Base-by-base conservation (phyloP, 1,139 yeast genomes). In the Suhomyces terraborum region DNA sequence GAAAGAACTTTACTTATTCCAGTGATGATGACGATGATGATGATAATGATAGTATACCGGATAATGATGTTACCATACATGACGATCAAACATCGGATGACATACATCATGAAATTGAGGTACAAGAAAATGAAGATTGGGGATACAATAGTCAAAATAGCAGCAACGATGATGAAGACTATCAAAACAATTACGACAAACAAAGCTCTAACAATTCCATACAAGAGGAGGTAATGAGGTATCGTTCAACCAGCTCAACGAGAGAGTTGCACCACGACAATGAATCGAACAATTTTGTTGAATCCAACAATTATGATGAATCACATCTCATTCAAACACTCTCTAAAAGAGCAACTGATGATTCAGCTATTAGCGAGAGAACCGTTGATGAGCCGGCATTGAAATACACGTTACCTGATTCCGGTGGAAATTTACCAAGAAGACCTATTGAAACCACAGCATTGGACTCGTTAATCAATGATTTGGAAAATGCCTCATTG, bases 401-500 rank as follows among this genome's bases (percentile, higher is more conserved):
- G 27, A 40, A 45, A 13, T 35, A 37, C 13, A 21, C 31, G 17
- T 23, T 40, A 23, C 42, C 32, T 1, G 22, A 36, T 1, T 19
- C 16, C 9, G 12, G 27, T 23, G 16, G 8, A 6, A 31, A 23
- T 8, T 23, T 10, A 8, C 23, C 31, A 14, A 37, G 45, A 32
- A 35, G 33, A 18, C 36, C 30, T 8, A 32, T 29, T 17, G 39
- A 54, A 32, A 58, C 61, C 3, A 67, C 60, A 35, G 64, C 66
- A 2, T 52, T 67, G 33, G 75, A 70, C 41, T 61, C 70, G 4
- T 53, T 69, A 26, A 68, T 71, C 9, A 57, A 62, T 43, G 75
- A 70, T 43, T 54, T 70, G 26, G 64, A 61, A 41, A 53, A 54
- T 35, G 57, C 62, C 9, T 59, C 68, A 1, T 36, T 45, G 17